Evolutionary conservation across 2,329 filamentous ascomycete genomes (phyloP).

Genomic region (Aspergillus sp.): DNA sequence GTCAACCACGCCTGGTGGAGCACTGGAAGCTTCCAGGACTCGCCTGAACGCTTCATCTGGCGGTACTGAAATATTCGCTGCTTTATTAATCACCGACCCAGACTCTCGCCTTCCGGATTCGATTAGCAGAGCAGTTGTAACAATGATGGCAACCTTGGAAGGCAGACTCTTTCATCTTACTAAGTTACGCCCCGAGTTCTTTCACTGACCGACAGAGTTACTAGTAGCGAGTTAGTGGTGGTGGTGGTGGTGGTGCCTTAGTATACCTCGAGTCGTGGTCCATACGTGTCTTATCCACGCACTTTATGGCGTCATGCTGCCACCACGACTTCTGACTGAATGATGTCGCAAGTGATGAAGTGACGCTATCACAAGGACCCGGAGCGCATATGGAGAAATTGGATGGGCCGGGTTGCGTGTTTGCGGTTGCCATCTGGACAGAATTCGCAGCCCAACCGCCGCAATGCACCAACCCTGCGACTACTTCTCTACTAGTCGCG

Average conservation of each 20-base stretch:
- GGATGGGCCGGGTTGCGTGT: neutral
- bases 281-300: slow-evolving; percentile 6
- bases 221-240: too few species aligned
- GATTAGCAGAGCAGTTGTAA: neutral
- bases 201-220: too few species aligned
- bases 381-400: neutral
- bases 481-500: neutral
- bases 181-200: too few species aligned
- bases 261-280: neutral
- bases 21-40: slow-evolving; percentile 10
- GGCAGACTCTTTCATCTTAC: too few species aligned
- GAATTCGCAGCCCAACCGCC: slow-evolving; percentile 3
- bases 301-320: slow-evolving; percentile 1
- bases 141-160: neutral
- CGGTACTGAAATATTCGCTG: slow-evolving; percentile 4
- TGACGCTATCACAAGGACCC: neutral
- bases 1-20: slow-evolving; percentile 6
- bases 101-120: neutral
- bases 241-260: too few species aligned
- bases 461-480: slow-evolving; percentile 1
- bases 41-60: neutral
- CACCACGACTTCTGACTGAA: slow-evolving; percentile 1
- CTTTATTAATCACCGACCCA: slow-evolving; percentile 5
- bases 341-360: slow-evolving; percentile 2
- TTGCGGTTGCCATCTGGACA: neutral